These are phyloP conservation scores for Petunia secreta DNA, from an alignment of 257 asterid species.

Conservation along the genomic window DNA sequence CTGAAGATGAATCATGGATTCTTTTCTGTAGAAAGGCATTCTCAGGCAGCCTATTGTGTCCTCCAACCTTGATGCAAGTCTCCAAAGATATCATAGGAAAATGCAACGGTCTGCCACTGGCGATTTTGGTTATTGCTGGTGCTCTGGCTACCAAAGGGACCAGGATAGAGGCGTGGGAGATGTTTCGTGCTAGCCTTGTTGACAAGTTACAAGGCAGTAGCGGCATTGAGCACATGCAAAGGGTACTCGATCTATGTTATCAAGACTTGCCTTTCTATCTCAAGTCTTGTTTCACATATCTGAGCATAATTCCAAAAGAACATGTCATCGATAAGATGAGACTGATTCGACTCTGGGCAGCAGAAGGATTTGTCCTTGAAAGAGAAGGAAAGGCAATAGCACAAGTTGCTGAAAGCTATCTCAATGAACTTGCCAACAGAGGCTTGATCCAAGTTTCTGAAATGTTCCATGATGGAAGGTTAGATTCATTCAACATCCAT, in stretches of 20 bases:
- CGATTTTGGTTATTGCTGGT: conserved; percentile 35
- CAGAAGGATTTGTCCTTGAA: conserved; percentile 32
- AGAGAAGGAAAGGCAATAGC: conserved; percentile 20
- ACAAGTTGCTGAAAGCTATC: conserved; percentile 34
- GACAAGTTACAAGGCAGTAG: conserved; percentile 30
- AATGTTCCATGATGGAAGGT: conserved; percentile 18
- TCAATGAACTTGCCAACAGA: conserved; percentile 29
- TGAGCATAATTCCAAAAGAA: conserved; percentile 31
- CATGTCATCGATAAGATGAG: conserved; percentile 22
- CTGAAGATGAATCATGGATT: conserved; percentile 34
- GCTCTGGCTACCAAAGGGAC: conserved; percentile 29
- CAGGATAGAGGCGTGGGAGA: conserved; percentile 31
- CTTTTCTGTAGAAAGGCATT: conserved; percentile 31
- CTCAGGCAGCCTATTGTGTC: conserved; percentile 21
- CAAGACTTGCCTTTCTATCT: conserved; percentile 36
- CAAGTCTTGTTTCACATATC: conserved; percentile 31
- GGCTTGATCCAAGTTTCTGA: conserved; percentile 22
- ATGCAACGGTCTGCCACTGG: conserved; percentile 40
- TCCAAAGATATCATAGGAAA: conserved; percentile 17
- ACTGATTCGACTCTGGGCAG: conserved; percentile 35
- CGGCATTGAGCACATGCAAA: conserved; percentile 24
- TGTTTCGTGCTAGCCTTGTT: conserved; percentile 22
- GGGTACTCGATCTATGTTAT: conserved; percentile 31
- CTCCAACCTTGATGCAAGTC: conserved; percentile 22
- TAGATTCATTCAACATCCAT: conserved; percentile 21